A percentile compares a stretch with the other conserved stretches of the same genome.
Evolutionary conservation across 2,329 filamentous ascomycete species (phyloP).

Genomic region (Ophiostoma himal-ulmi): DNA sequence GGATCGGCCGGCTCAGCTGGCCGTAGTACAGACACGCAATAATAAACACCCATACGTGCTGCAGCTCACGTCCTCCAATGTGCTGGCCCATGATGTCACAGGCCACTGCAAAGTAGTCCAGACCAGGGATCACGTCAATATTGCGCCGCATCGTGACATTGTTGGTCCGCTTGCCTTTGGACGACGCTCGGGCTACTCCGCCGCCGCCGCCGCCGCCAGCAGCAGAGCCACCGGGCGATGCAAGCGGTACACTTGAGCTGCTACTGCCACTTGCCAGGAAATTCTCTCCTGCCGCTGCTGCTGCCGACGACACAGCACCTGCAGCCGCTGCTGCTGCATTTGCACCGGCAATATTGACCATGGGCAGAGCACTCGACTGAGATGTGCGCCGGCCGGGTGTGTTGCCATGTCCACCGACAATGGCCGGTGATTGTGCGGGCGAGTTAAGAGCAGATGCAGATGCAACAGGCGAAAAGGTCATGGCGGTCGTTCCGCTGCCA

Average conservation of each 20-base stretch:
- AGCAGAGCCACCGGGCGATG: not conserved
- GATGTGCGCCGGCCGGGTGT: conserved; percentile 49
- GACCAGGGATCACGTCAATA: conserved; percentile 77
- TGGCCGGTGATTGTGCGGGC: conserved; percentile 39
- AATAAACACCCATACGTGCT: conserved; percentile 78
- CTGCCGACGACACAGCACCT: not conserved
- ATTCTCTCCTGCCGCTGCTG: not conserved
- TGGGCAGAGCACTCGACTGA: conserved; percentile 37
- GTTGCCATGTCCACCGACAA: conserved; percentile 45
- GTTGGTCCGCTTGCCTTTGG: not conserved
- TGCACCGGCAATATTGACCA: conserved; percentile 3
- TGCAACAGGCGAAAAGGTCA: conserved; percentile 39
- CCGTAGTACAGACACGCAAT: conserved; percentile 84
- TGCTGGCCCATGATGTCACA: conserved; percentile 81
- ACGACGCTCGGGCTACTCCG: not conserved
- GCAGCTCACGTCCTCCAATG: conserved; percentile 69
- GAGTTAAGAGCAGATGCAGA: conserved; percentile 41
- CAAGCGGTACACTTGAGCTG: not conserved
- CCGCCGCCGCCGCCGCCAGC: conserved; percentile 6
- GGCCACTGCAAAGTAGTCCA: conserved; percentile 84
- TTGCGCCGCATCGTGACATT: conserved; percentile 44
- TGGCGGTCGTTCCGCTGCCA: conserved; percentile 32
- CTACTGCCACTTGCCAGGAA: not conserved
- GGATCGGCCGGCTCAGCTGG: conserved; percentile 77
- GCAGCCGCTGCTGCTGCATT: not conserved